A percentile compares a stretch with the other conserved stretches of the same genome.
These are phyloP conservation scores for Rhynchosporium graminicola DNA, from an alignment of 2,329 filamentous ascomycete species.

Conservation along the genomic window DNA sequence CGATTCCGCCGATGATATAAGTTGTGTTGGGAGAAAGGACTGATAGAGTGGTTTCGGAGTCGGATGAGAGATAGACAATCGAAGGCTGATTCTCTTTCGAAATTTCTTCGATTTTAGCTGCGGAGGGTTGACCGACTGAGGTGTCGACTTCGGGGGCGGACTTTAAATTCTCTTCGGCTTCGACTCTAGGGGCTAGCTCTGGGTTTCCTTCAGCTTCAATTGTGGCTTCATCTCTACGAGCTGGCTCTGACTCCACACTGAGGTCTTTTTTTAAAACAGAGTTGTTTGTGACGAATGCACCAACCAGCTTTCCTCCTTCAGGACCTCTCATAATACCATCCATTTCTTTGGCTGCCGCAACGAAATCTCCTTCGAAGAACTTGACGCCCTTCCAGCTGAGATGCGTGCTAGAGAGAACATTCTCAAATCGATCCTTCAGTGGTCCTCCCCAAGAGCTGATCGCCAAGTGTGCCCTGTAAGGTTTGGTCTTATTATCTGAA, in stretches of 20 bases:
- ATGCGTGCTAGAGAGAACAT: constrained; percentile 69
- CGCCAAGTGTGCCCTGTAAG: constrained; percentile 69
- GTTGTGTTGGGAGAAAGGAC: constrained; percentile 83
- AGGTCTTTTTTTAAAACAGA: neutral
- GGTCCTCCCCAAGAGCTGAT: constrained; percentile 77
- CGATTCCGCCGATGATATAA: constrained; percentile 91
- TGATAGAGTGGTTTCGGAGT: constrained; percentile 83
- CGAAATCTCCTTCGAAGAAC: constrained; percentile 74
- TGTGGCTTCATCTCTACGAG: neutral
- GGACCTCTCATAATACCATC: constrained; percentile 65
- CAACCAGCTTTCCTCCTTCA: constrained; percentile 58
- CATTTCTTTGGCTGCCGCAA: constrained; percentile 65
- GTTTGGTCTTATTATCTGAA: constrained; percentile 76
- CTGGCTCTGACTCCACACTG: neutral
- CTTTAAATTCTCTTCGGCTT: neutral
- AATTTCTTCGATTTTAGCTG: neutral
- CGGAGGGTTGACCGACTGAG: neutral
- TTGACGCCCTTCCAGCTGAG: constrained; percentile 76
- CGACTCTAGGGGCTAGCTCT: neutral
- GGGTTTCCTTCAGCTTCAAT: neutral
- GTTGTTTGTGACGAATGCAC: constrained; percentile 39
- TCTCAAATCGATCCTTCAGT: constrained; percentile 79
- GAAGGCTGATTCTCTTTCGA: constrained; percentile 46
- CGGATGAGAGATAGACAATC: constrained; percentile 86
- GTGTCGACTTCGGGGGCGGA: neutral